Percentiles rank a stretch among this genome's conserved stretches.
Conservation (phyloP, 495 filamentous ascomycete species). For the Aspergillus sclerotioniger region DNA sequence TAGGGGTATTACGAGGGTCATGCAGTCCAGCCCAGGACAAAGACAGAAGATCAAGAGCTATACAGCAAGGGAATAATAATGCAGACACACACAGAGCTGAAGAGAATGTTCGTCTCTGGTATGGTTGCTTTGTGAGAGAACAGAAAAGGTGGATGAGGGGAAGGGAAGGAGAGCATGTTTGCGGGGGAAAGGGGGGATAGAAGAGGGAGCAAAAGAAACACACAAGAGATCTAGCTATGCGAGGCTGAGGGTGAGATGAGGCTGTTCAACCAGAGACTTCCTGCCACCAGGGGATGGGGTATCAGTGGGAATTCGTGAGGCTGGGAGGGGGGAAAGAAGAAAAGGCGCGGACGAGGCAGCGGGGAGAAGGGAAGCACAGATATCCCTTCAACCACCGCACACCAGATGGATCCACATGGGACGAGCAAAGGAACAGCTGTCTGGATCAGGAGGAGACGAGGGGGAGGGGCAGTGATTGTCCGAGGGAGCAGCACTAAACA, state of each 20-base stretch:
- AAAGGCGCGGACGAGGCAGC: conserved; percentile 7
- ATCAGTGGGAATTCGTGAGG: conserved; percentile 1
- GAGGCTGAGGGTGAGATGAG: neutral
- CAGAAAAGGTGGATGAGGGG: conserved; percentile 2
- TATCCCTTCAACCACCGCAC: conserved; percentile 15
- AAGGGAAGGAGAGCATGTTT: neutral
- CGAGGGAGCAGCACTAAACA: neutral
- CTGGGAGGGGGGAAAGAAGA: conserved; percentile 4
- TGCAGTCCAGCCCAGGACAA: conserved; percentile 1
- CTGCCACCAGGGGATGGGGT: conserved; percentile 7
- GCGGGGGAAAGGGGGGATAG: conserved; percentile 1
- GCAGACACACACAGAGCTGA: conserved; percentile 4
- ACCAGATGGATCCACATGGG: conserved; percentile 12
- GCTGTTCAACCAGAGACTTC: neutral
- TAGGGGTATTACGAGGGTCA: conserved; percentile 22
- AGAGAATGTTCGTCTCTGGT: conserved; percentile 11
- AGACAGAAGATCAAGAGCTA: neutral
- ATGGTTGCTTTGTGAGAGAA: conserved; percentile 3
- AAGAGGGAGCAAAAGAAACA: conserved; percentile 5
- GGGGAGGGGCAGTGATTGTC: conserved; percentile 10
- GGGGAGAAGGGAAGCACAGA: conserved; percentile 5
- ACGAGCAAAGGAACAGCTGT: conserved; percentile 9
- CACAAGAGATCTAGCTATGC: conserved; percentile 2
- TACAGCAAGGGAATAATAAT: neutral
- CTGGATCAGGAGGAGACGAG: conserved; percentile 12